A percentile compares a stretch with the other conserved stretches of the same genome.
These are phyloP conservation scores for Xerocomus brunneocitrinus DNA, from an alignment of 768 basidiomycete genomes.

Conservation along the genomic window DNA sequence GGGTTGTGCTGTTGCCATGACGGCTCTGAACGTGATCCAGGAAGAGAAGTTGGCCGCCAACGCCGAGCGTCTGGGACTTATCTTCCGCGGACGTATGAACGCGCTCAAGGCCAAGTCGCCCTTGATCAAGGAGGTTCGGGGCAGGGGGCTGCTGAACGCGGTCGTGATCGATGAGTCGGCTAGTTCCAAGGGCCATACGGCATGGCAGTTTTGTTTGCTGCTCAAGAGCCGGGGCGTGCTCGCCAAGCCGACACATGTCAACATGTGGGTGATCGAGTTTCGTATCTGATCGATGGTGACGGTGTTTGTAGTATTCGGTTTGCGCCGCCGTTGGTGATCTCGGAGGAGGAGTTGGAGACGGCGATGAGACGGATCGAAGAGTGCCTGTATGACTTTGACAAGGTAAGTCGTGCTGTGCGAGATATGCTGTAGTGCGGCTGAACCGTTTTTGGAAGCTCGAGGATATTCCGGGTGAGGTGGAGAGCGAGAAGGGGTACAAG, in stretches of 20 bases:
- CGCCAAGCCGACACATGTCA: slow-evolving; percentile 94
- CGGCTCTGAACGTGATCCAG: slow-evolving; percentile 85
- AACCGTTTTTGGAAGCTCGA: slow-evolving; percentile 36
- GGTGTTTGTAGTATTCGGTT: slow-evolving; percentile 73
- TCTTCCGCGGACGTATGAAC: slow-evolving; percentile 65
- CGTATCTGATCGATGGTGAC: background rate
- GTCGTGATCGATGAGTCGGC: slow-evolving; percentile 85
- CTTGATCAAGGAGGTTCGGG: slow-evolving; percentile 74
- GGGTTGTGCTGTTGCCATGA: slow-evolving; percentile 93
- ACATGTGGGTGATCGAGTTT: slow-evolving; percentile 59
- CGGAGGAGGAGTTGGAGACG: slow-evolving; percentile 76
- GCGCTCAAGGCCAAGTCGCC: slow-evolving; percentile 54
- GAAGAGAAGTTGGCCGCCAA: slow-evolving; percentile 84
- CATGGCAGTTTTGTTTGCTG: slow-evolving; percentile 94
- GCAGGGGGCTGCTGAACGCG: slow-evolving; percentile 87
- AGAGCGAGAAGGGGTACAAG: slow-evolving; percentile 55
- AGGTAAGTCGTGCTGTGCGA: slow-evolving; percentile 38
- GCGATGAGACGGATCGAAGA: slow-evolving; percentile 74
- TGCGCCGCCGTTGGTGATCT: slow-evolving; percentile 91
- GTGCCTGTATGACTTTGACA: slow-evolving; percentile 76
- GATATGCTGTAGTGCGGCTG: background rate
- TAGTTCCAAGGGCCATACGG: slow-evolving; percentile 73
- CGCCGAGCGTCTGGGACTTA: slow-evolving; percentile 71
- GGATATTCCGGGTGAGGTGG: slow-evolving; percentile 61
- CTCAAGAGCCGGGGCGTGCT: slow-evolving; percentile 88